Evolutionary conservation across 345 rosid species (phyloP), one percentile per base, ranked within the genome.

Genomic region (Eutrema heterophyllum): DNA sequence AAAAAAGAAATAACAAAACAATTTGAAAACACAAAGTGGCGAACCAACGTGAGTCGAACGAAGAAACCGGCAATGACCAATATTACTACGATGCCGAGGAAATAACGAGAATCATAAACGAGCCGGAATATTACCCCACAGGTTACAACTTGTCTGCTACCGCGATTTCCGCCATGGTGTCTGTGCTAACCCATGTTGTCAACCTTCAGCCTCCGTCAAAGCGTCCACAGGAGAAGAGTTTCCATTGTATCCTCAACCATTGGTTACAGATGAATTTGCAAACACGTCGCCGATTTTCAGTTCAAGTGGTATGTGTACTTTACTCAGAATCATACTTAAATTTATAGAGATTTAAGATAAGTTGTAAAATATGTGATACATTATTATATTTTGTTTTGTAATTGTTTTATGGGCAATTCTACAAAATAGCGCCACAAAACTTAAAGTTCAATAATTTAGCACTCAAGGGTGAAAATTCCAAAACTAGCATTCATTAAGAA

Each of bases 11-110:
- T 3, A 13, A 49, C 11, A 12, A 49, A 38, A 35, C 45, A 18
- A 11, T 32, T 49, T 48, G 45, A 64, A 32, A 1, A 49, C 6
- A 35, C 14, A 7, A 30, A 65, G 9, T 57, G 67, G 67, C 58
- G 13, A 57, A 24, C 49, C 67, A 58, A 7, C 40, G 36, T 46
- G 67, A 68, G 18, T 12, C 54, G 4, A 68, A 44, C 54, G 50
- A 16, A 15, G 66, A 10, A 38, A n/a, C 26, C 3, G 43, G 67
- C 65, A 59, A 32, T 24, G 38, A 12, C 5, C 32, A 70, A 21
- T 70, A 70, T 27, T 48, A 48, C 39, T 57, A 70, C 45, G 48
- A 70, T 39, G 58, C 66, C 9, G 74, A 70, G 4, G 74, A 59
- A 59, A 70, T 70, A 35, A 60, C 54, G 10, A 59, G 74, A 38